Conservation (phyloP, 2,329 filamentous ascomycete species). For the Chlorencoelia australis region DNA sequence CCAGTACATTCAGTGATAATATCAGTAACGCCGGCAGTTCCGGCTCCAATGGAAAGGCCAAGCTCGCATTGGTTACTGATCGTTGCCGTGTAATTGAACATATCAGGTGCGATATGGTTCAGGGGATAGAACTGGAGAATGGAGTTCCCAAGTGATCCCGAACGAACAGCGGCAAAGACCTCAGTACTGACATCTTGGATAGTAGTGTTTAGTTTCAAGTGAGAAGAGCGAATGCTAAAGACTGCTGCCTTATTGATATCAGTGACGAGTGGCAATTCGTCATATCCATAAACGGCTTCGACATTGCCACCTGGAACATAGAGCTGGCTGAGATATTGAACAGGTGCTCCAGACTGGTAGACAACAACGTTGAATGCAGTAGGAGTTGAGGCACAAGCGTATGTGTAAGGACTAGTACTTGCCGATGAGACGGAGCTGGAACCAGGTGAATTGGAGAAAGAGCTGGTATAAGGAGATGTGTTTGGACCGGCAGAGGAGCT, state of each 20-base stretch:
- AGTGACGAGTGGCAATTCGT: constrained; percentile 7
- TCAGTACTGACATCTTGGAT: constrained; percentile 1
- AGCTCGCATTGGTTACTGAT: constrained; percentile 6
- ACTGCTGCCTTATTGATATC: constrained; percentile 3
- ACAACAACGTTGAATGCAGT: constrained; percentile 7
- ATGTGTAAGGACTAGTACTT: constrained; percentile 1
- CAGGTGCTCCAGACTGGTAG: constrained; percentile 6
- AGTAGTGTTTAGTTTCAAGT: constrained; percentile 1
- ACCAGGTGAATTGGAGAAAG: not conserved
- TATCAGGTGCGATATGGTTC: constrained; percentile 5
- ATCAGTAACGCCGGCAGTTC: constrained; percentile 1
- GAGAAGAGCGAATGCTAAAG: constrained; percentile 5
- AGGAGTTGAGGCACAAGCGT: constrained; percentile 5
- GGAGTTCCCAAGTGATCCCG: constrained; percentile 9
- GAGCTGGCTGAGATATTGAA: constrained; percentile 8
- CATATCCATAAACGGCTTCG: constrained; percentile 7
- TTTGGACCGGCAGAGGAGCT: not conserved
- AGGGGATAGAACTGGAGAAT: constrained; percentile 10
- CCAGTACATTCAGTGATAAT: constrained; percentile 10
- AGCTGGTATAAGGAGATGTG: not conserved
- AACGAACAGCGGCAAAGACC: constrained; percentile 8
- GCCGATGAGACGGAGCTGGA: constrained; percentile 1
- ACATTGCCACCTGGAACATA: constrained; percentile 3
- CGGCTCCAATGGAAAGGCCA: constrained; percentile 1
- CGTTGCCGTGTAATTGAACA: constrained; percentile 6